phyloP scores from a whole-genome alignment of 805 yeast species.

The Lipomyces chichibuensis region DNA sequence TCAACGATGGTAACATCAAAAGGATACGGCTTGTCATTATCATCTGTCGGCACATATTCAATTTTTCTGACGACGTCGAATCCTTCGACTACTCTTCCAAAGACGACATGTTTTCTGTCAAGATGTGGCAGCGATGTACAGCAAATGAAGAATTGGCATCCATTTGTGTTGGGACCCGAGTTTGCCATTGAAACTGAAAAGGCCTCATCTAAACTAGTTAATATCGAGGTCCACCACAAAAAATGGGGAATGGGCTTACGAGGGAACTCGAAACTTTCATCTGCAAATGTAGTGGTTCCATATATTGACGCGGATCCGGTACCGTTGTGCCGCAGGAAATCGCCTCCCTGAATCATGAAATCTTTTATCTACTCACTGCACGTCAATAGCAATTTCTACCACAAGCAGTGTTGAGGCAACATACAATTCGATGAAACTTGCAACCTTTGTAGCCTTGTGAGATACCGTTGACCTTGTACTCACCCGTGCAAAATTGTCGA shows the following conservation, averaged over 20 bases:
- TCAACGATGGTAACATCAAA: slow-evolving; percentile 42
- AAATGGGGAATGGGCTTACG: slow-evolving; percentile 36
- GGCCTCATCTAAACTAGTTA: slow-evolving; percentile 39
- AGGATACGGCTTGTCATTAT: slow-evolving; percentile 42
- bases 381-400: background rate
- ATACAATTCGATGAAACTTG: slow-evolving; percentile 33
- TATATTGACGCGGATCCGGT: slow-evolving; percentile 50
- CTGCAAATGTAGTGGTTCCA: slow-evolving; percentile 50
- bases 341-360: slow-evolving; percentile 56
- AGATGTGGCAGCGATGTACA: slow-evolving; percentile 45
- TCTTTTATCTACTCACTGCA: slow-evolving; percentile 42
- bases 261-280: slow-evolving; percentile 49
- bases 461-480: slow-evolving; percentile 45
- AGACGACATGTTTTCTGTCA: slow-evolving; percentile 55
- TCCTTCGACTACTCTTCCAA: slow-evolving; percentile 55
- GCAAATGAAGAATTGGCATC: slow-evolving; percentile 61
- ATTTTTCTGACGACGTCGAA: slow-evolving; percentile 43
- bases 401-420: background rate
- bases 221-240: background rate
- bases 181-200: slow-evolving; percentile 63
- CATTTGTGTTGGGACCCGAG: slow-evolving; percentile 64
- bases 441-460: slow-evolving; percentile 52
- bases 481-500: slow-evolving; percentile 59
- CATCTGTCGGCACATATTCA: slow-evolving; percentile 44
- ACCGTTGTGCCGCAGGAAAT: slow-evolving; percentile 52